A percentile compares a stretch with the other conserved stretches of the same genome.
Conservation (phyloP, 1,139 yeast genomes). For the Tardiomyces depauwii region DNA sequence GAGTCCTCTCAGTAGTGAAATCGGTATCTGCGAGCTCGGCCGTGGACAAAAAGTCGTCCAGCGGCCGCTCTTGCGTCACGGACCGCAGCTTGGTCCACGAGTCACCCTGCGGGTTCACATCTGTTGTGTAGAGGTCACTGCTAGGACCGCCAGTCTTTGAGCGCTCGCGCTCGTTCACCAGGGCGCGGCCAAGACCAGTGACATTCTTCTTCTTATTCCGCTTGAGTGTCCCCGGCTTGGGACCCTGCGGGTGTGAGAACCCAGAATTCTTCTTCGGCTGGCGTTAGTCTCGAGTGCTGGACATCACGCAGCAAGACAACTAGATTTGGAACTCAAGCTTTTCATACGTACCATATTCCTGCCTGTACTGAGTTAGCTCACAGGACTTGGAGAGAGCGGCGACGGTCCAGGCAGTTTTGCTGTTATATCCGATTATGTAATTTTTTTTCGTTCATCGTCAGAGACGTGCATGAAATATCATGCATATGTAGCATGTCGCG, state of each 20-base stretch:
- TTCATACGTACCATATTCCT: too few species aligned
- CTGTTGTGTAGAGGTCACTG: conserved; percentile 25
- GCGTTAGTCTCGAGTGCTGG: too few species aligned
- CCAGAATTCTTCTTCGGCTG: not conserved
- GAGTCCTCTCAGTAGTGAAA: conserved; percentile 82
- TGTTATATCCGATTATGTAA: not conserved
- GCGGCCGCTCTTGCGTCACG: conserved; percentile 86
- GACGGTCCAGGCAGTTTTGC: not conserved
- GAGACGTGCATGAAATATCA: too few species aligned
- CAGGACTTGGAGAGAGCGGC: not conserved
- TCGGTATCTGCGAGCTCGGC: conserved; percentile 96
- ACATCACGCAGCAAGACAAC: too few species aligned
- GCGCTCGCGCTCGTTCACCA: conserved; percentile 60
- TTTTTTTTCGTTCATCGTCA: not conserved
- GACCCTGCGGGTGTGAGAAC: conserved; percentile 54
- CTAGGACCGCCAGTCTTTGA: conserved; percentile 59
- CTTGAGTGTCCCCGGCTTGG: conserved; percentile 52
- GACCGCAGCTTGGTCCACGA: conserved; percentile 85
- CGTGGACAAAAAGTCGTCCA: conserved; percentile 89
- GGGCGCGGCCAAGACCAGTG: conserved; percentile 78
- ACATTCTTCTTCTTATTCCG: conserved; percentile 67
- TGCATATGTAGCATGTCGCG: too few species aligned
- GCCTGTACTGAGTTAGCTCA: not conserved
- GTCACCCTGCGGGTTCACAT: conserved; percentile 33
- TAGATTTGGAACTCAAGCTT: too few species aligned